Conservation (phyloP, 495 filamentous ascomycete genomes). For the Cercophora scortea region DNA sequence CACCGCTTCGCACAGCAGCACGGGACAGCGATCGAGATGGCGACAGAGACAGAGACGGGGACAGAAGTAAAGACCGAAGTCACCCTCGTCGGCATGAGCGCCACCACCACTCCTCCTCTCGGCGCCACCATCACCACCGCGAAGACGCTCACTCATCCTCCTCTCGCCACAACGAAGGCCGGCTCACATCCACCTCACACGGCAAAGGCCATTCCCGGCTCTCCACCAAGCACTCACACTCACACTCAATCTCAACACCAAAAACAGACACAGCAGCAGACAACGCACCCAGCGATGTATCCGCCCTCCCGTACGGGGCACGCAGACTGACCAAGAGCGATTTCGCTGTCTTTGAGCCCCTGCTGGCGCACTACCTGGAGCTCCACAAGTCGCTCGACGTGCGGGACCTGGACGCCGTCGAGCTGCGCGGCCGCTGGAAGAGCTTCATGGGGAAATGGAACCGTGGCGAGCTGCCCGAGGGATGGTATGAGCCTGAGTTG, state of each 20-base stretch:
- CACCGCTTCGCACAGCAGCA: slow-evolving; percentile 3
- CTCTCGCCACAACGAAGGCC: too few species aligned
- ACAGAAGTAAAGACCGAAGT: not conserved
- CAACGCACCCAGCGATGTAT: too few species aligned
- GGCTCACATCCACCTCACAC: not conserved
- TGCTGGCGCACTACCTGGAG: slow-evolving; percentile 84
- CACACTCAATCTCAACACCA: not conserved
- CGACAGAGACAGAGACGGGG: slow-evolving; percentile 1
- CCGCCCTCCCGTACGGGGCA: slow-evolving; percentile 56
- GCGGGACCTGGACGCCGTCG: slow-evolving; percentile 55
- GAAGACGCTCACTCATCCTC: not conserved
- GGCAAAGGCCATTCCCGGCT: not conserved
- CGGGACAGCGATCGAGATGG: not conserved
- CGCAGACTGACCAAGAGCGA: slow-evolving; percentile 56
- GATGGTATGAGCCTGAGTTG: slow-evolving; percentile 81
- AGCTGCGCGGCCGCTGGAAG: slow-evolving; percentile 82
- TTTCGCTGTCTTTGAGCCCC: slow-evolving; percentile 50
- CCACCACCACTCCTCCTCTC: not conserved
- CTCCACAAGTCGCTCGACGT: slow-evolving; percentile 73
- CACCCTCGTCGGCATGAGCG: not conserved
- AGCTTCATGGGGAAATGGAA: slow-evolving; percentile 94
- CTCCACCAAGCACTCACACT: too few species aligned
- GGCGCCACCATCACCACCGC: slow-evolving; percentile 12
- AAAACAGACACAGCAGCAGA: too few species aligned
- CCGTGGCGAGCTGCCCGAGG: slow-evolving; percentile 80